Evolutionary conservation across 1,139 yeast genomes (phyloP), one percentile per base, ranked within the genome.

Genomic region (Meyerozyma athensensis): DNA sequence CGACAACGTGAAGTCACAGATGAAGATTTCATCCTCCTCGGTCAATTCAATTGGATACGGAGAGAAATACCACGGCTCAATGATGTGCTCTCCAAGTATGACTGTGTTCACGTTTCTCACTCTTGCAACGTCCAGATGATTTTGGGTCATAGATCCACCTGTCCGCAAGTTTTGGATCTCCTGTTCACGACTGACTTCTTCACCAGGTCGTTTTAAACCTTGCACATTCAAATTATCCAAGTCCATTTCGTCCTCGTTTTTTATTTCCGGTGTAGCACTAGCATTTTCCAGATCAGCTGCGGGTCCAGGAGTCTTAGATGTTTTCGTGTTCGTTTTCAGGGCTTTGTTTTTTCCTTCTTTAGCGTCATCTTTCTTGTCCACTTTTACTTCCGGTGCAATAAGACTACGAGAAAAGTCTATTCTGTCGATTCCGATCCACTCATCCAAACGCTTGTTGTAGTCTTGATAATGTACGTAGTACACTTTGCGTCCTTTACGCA

Each of bases 61-160:
- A 2, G 96, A 86, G 55, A 94, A 92, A 61, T 92, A 94, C 99
- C 99, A 92, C 2, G 99, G 98, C 56, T 92, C 99, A 36, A 94
- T 86, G 45, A 86, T 86, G 59, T 81, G 89, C 45, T 84, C 86
- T 1, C 98, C 99, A 62, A 92, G 79, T 4, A 87, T 82, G 4
- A 92, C 76, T 35, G 77, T 72, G 28, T 77, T 71, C 46, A 94
- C 70, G 56, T 92, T 92, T 50, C 97, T 74, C 33, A 92, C 97
- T 43, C 95, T 72, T 0, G 97, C 89, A 19, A 92, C 87, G 54
- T 92, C 98, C 54, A 80, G 82, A 48, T 86, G 84, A 46, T 72
- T 74, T 59, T 94, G 98, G 6, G 95, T 86, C 98, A 94, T 92
- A 1, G 97, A 90, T 2, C 98, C 98, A 19, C 95, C 74, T 0